phyloP scores from a whole-genome alignment of 2,329 filamentous ascomycete species.

The Colletotrichum cordylinicola region DNA sequence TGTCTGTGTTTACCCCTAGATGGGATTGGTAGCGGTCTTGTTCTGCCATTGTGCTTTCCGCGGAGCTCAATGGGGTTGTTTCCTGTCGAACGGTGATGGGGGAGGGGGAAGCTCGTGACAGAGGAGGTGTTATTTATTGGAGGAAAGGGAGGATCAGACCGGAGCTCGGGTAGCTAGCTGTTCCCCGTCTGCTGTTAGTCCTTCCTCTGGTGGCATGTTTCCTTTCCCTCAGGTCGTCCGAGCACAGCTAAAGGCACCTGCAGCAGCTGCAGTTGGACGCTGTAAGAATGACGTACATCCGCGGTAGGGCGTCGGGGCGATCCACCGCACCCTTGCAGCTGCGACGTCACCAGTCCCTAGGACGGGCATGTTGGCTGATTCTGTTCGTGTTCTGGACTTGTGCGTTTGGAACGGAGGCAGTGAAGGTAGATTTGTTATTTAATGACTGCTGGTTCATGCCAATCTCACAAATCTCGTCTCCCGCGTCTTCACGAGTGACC shows the following conservation, averaged over 20 bases:
- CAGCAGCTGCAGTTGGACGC: neutral
- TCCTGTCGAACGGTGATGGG: neutral
- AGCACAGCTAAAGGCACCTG: neutral
- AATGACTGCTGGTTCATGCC: neutral
- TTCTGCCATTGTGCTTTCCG: constrained; percentile 21
- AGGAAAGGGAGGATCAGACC: neutral
- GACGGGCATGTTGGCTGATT: neutral
- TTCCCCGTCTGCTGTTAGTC: neutral
- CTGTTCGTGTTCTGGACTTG: neutral
- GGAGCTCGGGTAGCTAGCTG: neutral
- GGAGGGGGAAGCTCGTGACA: neutral
- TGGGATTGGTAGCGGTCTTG: constrained; percentile 25
- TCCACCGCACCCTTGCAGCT: neutral
- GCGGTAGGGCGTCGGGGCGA: neutral
- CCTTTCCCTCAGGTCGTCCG: neutral
- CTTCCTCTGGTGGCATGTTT: neutral
- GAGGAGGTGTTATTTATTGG: neutral
- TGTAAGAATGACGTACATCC: constrained; percentile 18
- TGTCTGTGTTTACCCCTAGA: constrained; percentile 18
- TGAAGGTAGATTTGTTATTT: neutral
- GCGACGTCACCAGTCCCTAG: constrained; percentile 9
- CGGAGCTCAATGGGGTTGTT: neutral
- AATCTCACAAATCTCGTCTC: neutral
- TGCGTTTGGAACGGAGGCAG: neutral
- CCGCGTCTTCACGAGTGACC: accelerated